phyloP scores from a whole-genome alignment of 2,329 filamentous ascomycete species.

The Trichoderma gracile region DNA sequence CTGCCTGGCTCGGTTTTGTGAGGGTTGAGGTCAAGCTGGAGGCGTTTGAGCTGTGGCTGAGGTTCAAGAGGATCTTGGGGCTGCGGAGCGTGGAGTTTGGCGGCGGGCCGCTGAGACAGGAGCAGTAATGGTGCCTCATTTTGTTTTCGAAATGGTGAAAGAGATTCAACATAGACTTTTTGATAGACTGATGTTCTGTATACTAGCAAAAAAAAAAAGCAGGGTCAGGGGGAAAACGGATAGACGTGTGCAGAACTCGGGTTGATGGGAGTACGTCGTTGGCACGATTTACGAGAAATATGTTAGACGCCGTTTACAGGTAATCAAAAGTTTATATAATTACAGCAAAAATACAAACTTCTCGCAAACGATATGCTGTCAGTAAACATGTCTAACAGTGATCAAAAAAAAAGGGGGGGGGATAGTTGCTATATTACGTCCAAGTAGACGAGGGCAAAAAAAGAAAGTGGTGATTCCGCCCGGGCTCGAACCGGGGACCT shows the following conservation, averaged over 20 bases:
- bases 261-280: background rate
- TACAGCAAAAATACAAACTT: background rate
- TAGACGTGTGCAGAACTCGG: background rate
- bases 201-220: background rate
- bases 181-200: constrained; percentile 20
- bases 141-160: background rate
- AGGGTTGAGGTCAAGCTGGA: constrained; percentile 64
- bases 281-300: constrained; percentile 21
- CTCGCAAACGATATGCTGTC: too few species aligned
- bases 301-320: constrained; percentile 7
- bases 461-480: constrained; percentile 31
- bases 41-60: constrained; percentile 63
- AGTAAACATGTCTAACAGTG: background rate
- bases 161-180: constrained; percentile 14
- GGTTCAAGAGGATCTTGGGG: constrained; percentile 51
- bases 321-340: background rate
- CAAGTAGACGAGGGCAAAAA: background rate
- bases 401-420: too few species aligned
- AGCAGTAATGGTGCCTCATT: constrained; percentile 8
- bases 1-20: constrained; percentile 59
- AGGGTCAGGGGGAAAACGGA: background rate
- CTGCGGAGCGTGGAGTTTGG: constrained; percentile 35
- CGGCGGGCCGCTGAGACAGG: constrained; percentile 30
- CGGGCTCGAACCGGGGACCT: constrained; percentile 36
- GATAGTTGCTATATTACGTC: too few species aligned